Base-by-base conservation (phyloP, 1,139 yeast genomes). In the Magnusiomyces magnusii region DNA sequence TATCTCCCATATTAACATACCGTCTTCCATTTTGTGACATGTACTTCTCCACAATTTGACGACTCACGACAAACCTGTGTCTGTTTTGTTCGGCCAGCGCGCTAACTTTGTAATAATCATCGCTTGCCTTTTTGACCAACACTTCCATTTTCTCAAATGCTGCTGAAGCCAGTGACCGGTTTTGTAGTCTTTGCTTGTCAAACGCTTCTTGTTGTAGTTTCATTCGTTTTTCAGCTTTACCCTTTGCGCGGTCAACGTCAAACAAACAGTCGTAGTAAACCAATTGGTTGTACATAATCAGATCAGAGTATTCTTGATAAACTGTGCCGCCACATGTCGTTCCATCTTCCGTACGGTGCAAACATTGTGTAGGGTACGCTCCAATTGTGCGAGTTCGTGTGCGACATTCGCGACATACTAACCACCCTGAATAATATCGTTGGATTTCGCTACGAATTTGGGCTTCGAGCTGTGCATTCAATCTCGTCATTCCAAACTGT, bases 321-420 rank as follows among this genome's bases (percentile, higher is more conserved):
- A 92, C 87, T 25, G 87, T 80, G 39, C 99, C 99, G 65, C 86
- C 85, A 71, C 98, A 93, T 55, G 76, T 78, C 19, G n/a, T 23
- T 7, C 89, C 89, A 64, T 79, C 80, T 7, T 88, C 88, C 64
- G 79, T 80, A 42, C 21, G 17, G 57, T 87, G 86, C 61, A 91
- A 78, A 74, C 99, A 93, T 65, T 95, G 79, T 66, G 84, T 84
- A 61, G 97, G 98, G 68, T 89, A 91, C 1, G 92, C 97, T 17
- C 93, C 84, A 27, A 93, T 80, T 69, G 92, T 96, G 63, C 97
- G 80, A 0, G 98, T 92, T 24, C 80, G 78, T 58, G 82, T 77
- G 9, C 88, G 91, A 76, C 99, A 95, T 66, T 92, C 97, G 69
- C 87, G 95, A 74, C 99, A 95, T 0, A 74, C 76, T 50, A 91